Evolutionary conservation across 768 basidiomycete genomes (phyloP).

Genomic region (Russula dissimulans): DNA sequence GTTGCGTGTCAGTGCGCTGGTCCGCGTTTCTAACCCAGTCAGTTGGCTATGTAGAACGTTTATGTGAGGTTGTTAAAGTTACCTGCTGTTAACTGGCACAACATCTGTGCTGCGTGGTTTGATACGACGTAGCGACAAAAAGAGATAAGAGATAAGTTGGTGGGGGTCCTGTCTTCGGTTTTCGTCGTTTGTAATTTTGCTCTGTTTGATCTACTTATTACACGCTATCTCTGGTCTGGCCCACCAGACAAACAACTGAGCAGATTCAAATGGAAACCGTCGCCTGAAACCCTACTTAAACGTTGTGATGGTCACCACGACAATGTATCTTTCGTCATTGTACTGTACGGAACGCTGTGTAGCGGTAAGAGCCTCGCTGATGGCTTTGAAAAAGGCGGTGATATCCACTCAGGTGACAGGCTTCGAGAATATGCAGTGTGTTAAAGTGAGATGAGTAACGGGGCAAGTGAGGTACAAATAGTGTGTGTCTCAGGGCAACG

Average conservation of each 20-base stretch:
- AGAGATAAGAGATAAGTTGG: neutral
- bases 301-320: neutral
- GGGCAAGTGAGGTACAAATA: neutral
- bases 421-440: neutral
- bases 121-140: neutral
- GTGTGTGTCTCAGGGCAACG: neutral
- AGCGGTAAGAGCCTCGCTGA: neutral
- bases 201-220: constrained; percentile 1
- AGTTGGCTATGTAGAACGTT: neutral
- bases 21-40: neutral
- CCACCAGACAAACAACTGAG: too few relatives aligned
- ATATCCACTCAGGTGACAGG: too few relatives aligned
- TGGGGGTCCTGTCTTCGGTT: neutral
- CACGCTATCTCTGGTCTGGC: too few relatives aligned
- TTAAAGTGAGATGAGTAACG: neutral
- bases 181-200: neutral
- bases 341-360: too few relatives aligned
- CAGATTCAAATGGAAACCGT: too few relatives aligned
- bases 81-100: neutral
- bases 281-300: too few relatives aligned
- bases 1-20: neutral
- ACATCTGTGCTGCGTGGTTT: neutral
- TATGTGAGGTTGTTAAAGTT: neutral
- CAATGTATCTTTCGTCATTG: too few relatives aligned
- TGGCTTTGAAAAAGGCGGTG: neutral